Base-by-base conservation (phyloP, 331 rosid species). In the Ulmus americana region DNA sequence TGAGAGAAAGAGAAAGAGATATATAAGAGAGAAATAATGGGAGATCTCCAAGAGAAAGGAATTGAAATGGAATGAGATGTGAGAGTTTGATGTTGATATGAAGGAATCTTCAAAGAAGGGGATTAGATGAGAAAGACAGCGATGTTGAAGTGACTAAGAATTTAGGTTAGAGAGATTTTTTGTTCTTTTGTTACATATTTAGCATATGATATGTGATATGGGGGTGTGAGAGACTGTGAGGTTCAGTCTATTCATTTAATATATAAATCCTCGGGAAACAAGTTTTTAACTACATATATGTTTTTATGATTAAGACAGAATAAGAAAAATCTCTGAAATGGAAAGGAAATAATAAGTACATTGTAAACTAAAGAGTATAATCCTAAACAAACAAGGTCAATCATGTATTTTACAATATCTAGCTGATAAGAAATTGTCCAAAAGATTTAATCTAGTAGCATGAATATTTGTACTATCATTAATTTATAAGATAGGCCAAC, bases 101-200 rank as follows among this genome's bases (percentile, higher is more conserved):
- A 67, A 48, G 81, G 70, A 77, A 65, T 74, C 77, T 59, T 69
- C 65, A 77, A 63, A 55, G 40, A 18, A 45, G 57, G 58, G 52
- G 43, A 52, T 20, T 46, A 61, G 85, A 81, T 76, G 84, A 71
- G 87, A 79, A 75, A 67, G 81, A 79, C 5, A 80, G 87, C 83
- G 91, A 87, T 77, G 90, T 77, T 87, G 92, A 88, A 79, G 76
- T 80, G 79, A 82, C 86, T 55, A 64, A 49, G 81, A 65, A 76
- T 77, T 71, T 85, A 76, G 80, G 81, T 48, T 63, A 53, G 74
- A 74, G 85, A 80, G 78, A 58, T 74, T 3, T 79, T 82, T 83
- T 85, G 87, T 83, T 85, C 79, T 78, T 80, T 85, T 46, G 71
- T 70, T 75, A 56, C 84, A 77, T 67, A 57, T 71, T 40, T 73